These are phyloP conservation scores for Fonsecaea pedrosoi DNA, from an alignment of 2,329 filamentous ascomycete genomes.

Conservation along the genomic window DNA sequence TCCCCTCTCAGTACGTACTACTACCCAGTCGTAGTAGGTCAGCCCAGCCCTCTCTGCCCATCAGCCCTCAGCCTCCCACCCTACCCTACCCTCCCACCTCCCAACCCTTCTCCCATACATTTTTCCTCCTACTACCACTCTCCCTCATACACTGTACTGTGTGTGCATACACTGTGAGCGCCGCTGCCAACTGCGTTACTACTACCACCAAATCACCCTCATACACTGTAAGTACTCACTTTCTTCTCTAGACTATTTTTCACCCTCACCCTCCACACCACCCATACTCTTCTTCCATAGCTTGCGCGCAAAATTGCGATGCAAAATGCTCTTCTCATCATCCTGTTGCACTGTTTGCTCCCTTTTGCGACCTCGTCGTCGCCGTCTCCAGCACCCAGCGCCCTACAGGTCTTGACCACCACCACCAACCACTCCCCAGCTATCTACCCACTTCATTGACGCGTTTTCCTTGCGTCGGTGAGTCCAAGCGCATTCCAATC, in stretches of 20 bases:
- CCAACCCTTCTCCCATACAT: constrained; percentile 19
- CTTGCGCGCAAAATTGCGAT: constrained; percentile 36
- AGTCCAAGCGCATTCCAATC: constrained; percentile 11
- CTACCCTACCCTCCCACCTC: constrained; percentile 2
- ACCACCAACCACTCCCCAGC: constrained; percentile 37
- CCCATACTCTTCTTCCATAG: constrained; percentile 23
- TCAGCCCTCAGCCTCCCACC: constrained; percentile 2
- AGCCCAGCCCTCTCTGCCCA: constrained; percentile 2
- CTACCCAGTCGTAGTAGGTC: background rate
- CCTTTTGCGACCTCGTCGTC: constrained; percentile 35
- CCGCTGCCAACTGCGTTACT: constrained; percentile 23
- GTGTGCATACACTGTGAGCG: constrained; percentile 6
- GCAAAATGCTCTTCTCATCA: constrained; percentile 36
- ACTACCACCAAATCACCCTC: constrained; percentile 25
- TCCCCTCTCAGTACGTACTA: background rate
- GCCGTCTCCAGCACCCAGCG: constrained; percentile 33
- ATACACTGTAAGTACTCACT: constrained; percentile 35
- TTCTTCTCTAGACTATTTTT: constrained; percentile 32
- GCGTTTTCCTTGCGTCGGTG: constrained; percentile 32
- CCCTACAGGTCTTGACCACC: constrained; percentile 48
- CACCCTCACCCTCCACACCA: constrained; percentile 26
- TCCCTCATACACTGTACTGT: constrained; percentile 22
- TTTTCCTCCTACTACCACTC: constrained; percentile 24
- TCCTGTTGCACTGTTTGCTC: constrained; percentile 31
- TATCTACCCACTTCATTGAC: constrained; percentile 23